Conservation (phyloP, 179 eudicot genomes). For the Beta corolliflora region DNA sequence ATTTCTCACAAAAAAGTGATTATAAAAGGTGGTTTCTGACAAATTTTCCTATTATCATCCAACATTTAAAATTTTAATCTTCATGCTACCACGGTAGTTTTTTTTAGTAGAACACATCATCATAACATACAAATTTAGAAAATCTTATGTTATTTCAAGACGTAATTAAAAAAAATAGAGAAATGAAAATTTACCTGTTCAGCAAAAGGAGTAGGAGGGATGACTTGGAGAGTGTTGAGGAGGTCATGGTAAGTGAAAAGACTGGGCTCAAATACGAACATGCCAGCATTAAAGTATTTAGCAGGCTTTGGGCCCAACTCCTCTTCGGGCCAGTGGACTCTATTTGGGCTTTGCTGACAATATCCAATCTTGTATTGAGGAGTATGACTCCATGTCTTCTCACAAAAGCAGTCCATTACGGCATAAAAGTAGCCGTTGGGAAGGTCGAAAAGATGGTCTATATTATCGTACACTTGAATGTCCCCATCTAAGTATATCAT, state of each 20-base stretch:
- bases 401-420: slow-evolving; percentile 56
- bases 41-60: no score
- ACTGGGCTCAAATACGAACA: slow-evolving; percentile 51
- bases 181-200: slow-evolving; percentile 33
- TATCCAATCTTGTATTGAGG: slow-evolving; percentile 43
- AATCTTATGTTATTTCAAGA: neutral
- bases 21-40: no score
- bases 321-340: slow-evolving; percentile 33
- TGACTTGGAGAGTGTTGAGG: slow-evolving; percentile 30
- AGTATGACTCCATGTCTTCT: slow-evolving; percentile 47
- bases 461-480: slow-evolving; percentile 48
- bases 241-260: slow-evolving; percentile 38
- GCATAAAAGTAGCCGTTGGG: slow-evolving; percentile 48
- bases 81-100: no score
- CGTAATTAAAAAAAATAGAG: no score
- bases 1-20: no score
- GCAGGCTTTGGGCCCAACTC: slow-evolving; percentile 44
- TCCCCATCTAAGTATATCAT: slow-evolving; percentile 56
- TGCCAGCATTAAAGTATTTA: slow-evolving; percentile 53
- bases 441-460: slow-evolving; percentile 51
- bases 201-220: slow-evolving; percentile 48
- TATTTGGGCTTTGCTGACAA: slow-evolving; percentile 46
- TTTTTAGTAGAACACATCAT: no score
- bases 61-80: no score
- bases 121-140: no score